phyloP scores from a whole-genome alignment of 768 basidiomycete genomes.

The Suillus sp. region DNA sequence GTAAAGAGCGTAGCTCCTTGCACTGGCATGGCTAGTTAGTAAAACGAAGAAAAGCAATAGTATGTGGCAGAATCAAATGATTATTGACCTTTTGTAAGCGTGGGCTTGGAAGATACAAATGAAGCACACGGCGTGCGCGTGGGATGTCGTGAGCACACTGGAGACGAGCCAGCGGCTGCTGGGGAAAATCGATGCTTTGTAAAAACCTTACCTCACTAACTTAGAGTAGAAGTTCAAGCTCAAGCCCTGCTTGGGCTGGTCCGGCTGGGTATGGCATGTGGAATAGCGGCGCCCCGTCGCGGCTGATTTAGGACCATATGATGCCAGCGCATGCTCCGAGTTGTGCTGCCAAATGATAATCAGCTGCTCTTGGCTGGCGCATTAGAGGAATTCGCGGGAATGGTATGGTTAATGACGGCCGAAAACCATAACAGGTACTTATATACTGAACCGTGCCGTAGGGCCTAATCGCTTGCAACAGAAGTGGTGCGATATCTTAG shows the following conservation, averaged over 20 bases:
- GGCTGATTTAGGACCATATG: slow-evolving; percentile 6
- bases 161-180: background rate
- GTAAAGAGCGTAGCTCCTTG: slow-evolving; percentile 27
- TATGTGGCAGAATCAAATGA: slow-evolving; percentile 11
- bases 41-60: slow-evolving; percentile 18
- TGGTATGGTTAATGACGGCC: background rate
- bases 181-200: slow-evolving; percentile 1
- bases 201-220: slow-evolving; percentile 6
- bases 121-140: slow-evolving; percentile 24
- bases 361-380: background rate
- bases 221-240: slow-evolving; percentile 2
- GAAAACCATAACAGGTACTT: background rate
- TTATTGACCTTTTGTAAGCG: slow-evolving; percentile 18
- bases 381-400: background rate
- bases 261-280: background rate
- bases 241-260: background rate
- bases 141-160: slow-evolving; percentile 16
- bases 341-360: background rate
- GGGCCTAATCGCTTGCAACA: slow-evolving; percentile 5
- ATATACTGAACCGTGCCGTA: background rate
- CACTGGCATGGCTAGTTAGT: slow-evolving; percentile 18
- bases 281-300: slow-evolving; percentile 11
- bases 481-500: background rate
- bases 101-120: slow-evolving; percentile 21
- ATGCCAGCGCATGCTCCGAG: slow-evolving; percentile 3